Base-by-base conservation (phyloP, 2,329 filamentous ascomycete species). In the Trichoderma guizhouense region DNA sequence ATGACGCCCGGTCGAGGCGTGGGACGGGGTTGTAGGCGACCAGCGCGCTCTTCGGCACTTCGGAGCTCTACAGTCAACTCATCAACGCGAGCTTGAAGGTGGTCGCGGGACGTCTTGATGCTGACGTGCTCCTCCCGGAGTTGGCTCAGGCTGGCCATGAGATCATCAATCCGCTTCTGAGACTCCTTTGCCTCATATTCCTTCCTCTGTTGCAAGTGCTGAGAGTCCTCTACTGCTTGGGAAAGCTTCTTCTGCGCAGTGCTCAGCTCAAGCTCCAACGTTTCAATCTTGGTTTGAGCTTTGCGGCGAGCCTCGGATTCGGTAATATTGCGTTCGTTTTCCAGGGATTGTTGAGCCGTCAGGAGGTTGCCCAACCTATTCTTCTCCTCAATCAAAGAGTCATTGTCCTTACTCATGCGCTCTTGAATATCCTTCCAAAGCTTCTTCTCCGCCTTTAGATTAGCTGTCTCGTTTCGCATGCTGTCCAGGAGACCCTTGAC, bases 351-450 rank as follows among this genome's bases (percentile, higher is more conserved):
- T 64, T 98, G 89, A 69, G 93, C 94, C 5, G 92, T 89, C 60
- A 98, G 89, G 36, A 97, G 86, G 71, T 90, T 91, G 81, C 95
- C 97, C 5, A 98, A 87, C 34, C 95, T 89, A 60, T 91, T 89
- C 75, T 94, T 93, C 80, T 99, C 96, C 73, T 97, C 93, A 55
- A 92, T 87, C 14, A 98, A 85, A 24, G 84, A 89, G 78, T 97
- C 94, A 74, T 96, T 97, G 78, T 98, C 95, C 77, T 96, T 93
- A 74, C 89, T 92, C 57, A 98, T 86, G 67, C 97, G 91, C 74
- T 93, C 91, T 79, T 98, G 95, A 39, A 98, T 97, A 71, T 92
- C 93, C 83, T 96, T 97, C 92, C 93, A 97, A 11, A 99, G 86
- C 47, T 94, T 92, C 83, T 97, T 97, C 81, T 98, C 95, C 0